Evolutionary conservation across 2,329 filamentous ascomycete genomes (phyloP).

Genomic region (Thielaviopsis cerberus): DNA sequence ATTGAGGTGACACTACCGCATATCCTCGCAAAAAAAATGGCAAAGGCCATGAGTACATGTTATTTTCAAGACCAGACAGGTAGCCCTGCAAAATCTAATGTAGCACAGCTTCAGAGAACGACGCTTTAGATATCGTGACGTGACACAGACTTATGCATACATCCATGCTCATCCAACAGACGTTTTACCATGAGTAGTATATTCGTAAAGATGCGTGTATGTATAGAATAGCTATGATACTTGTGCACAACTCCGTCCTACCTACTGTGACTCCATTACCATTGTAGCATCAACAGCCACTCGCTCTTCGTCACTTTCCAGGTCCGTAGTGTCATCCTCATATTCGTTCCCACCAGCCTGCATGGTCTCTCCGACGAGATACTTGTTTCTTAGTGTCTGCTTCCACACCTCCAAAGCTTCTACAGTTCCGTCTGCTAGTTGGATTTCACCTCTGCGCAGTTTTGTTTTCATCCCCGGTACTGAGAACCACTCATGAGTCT

Average conservation of each 20-base stretch:
- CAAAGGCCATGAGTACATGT: neutral
- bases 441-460: slow-evolving; percentile 22
- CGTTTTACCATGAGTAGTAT: no score
- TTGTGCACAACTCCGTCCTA: neutral
- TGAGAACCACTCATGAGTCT: slow-evolving; percentile 22
- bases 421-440: slow-evolving; percentile 19
- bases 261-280: neutral
- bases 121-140: neutral
- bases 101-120: neutral
- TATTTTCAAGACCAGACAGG: neutral
- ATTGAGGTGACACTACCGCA: neutral
- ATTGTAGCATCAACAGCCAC: neutral
- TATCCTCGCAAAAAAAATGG: neutral
- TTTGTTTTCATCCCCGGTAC: slow-evolving; percentile 21
- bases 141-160: neutral
- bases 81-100: neutral
- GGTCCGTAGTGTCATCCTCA: neutral
- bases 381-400: slow-evolving; percentile 15
- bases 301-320: neutral
- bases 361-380: neutral
- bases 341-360: neutral
- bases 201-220: no score
- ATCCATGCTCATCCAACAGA: no score
- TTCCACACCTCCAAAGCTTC: slow-evolving; percentile 22
- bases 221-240: no score